Evolutionary conservation across 2,329 filamentous ascomycete species (phyloP), one percentile per base, ranked within the genome.

Genomic region (Penicillium hesseltinei): DNA sequence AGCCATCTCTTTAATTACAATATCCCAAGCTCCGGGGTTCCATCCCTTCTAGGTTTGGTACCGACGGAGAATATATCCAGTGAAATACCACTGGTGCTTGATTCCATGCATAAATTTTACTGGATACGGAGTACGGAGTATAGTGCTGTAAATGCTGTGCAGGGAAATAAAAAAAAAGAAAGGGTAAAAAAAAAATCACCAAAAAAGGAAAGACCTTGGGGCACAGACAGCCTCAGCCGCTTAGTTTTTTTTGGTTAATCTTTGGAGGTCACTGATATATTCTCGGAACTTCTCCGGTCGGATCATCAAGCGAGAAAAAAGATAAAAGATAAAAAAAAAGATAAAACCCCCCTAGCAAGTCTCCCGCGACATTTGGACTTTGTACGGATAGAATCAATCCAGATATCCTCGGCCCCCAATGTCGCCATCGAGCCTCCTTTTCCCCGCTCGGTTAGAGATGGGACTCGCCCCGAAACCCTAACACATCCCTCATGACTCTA

Each of bases 21-120:
- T 21, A 38, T 36, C 31, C 51, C 42, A 19, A 19, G 7, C 31
- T 21, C 45, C 53, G 31, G 23, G 21, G 23, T 11, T 25, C 25
- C 48, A 25, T 15, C 48, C 54, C 17, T 11, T 47, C 27, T 21
- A 27, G 46, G 39, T 23, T 27, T 50, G n/a, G 39, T 50, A 23
- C 29, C 45, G 29, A 35, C 53, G 59, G 57, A 61, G 46, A 57
- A 61, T 50, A 42, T 51, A 38, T 59, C 57, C 59, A 17, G 23
- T 4, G 2, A 40, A 38, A 61, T 29, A 11, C 21, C 25, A 29
- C n/a, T 45, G 38, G 29, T 17, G 7, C 15, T 8, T 29, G 11
- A 15, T n/a, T n/a, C 17, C 25, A 44, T 27, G 42, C 17, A 9
- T 42, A 10, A 39, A 21, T 42, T 25, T 43, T 43, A 25, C 21